Percentiles rank a stretch among this genome's conserved stretches.
Evolutionary conservation across 768 basidiomycete genomes (phyloP).

Genomic region (Trametes meyenii): DNA sequence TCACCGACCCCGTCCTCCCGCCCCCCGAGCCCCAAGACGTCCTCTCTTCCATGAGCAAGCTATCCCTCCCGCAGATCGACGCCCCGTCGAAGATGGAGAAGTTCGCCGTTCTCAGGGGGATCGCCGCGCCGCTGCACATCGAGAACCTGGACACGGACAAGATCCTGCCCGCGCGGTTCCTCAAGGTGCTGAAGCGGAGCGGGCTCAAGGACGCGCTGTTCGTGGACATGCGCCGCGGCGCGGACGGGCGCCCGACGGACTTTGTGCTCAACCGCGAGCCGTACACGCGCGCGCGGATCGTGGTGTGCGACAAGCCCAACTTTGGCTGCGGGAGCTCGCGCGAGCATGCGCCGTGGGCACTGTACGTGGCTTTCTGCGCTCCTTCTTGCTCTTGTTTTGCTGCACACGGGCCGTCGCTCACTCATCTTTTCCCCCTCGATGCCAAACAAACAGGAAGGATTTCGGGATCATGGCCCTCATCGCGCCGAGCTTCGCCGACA

Average conservation of each 20-base stretch:
- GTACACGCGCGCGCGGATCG: conserved; percentile 53
- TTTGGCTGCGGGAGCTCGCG: conserved; percentile 66
- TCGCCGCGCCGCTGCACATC: conserved; percentile 55
- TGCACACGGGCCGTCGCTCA: not conserved
- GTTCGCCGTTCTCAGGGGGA: conserved; percentile 53
- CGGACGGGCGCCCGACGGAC: conserved; percentile 53
- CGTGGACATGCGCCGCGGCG: conserved; percentile 52
- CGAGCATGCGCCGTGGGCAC: conserved; percentile 64
- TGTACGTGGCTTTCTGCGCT: conserved; percentile 37
- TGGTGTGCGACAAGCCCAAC: conserved; percentile 62
- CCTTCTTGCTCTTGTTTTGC: not conserved
- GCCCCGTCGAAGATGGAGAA: conserved; percentile 39
- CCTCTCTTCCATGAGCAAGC: conserved; percentile 3
- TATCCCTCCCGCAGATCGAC: conserved; percentile 31
- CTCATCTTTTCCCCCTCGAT: not conserved
- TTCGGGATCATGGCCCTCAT: conserved; percentile 66
- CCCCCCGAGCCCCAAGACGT: conserved; percentile 35
- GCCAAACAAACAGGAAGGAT: conserved; percentile 49
- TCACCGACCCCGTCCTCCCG: conserved; percentile 60
- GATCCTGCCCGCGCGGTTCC: conserved; percentile 69
- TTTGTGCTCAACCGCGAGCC: conserved; percentile 65
- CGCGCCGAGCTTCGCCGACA: conserved; percentile 64
- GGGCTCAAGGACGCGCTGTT: conserved; percentile 64
- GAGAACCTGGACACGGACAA: conserved; percentile 67
- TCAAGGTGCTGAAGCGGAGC: conserved; percentile 67